Evolutionary conservation across 495 filamentous ascomycete genomes (phyloP).

Genomic region (Hapsidospora chrysogenum): DNA sequence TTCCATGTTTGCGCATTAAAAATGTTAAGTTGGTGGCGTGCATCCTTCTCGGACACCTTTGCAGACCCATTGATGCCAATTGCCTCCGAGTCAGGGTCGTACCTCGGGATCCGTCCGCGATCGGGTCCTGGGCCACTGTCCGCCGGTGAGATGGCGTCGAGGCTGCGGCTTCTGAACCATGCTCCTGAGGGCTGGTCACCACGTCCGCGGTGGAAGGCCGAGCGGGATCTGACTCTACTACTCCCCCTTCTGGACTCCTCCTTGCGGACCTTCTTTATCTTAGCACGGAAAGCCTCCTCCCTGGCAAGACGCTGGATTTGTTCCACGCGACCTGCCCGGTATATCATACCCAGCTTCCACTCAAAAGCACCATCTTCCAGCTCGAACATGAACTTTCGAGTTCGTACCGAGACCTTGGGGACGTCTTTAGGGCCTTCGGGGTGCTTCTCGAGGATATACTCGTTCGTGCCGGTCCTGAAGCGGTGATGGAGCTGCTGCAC

Average conservation of each 20-base stretch:
- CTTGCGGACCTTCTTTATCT: conserved; percentile 65
- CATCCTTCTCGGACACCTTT: conserved; percentile 54
- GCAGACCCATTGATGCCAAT: conserved; percentile 48
- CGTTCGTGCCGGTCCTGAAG: conserved; percentile 70
- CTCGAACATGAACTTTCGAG: conserved; percentile 69
- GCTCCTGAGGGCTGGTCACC: conserved; percentile 11
- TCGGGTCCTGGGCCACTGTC: conserved; percentile 8
- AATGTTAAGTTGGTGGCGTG: conserved; percentile 53
- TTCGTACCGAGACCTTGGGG: conserved; percentile 67
- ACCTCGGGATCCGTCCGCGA: conserved; percentile 29
- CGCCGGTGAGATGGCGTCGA: conserved; percentile 22
- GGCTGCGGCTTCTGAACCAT: conserved; percentile 36
- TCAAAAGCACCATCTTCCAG: conserved; percentile 95
- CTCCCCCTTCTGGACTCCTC: conserved; percentile 39
- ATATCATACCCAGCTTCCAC: conserved; percentile 88
- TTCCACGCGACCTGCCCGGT: conserved; percentile 72
- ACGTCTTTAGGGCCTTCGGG: conserved; percentile 74
- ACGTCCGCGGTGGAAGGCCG: conserved; percentile 27
- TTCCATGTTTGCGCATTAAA: conserved; percentile 90
- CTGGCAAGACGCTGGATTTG: conserved; percentile 77
- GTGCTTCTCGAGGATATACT: conserved; percentile 67
- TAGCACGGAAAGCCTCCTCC: conserved; percentile 77
- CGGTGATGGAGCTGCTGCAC: conserved; percentile 79
- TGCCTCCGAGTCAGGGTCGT: conserved; percentile 61
- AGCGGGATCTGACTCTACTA: conserved; percentile 27